Evolutionary conservation across 441 rosid species (phyloP).

Genomic region (Raphanus hybrid): DNA sequence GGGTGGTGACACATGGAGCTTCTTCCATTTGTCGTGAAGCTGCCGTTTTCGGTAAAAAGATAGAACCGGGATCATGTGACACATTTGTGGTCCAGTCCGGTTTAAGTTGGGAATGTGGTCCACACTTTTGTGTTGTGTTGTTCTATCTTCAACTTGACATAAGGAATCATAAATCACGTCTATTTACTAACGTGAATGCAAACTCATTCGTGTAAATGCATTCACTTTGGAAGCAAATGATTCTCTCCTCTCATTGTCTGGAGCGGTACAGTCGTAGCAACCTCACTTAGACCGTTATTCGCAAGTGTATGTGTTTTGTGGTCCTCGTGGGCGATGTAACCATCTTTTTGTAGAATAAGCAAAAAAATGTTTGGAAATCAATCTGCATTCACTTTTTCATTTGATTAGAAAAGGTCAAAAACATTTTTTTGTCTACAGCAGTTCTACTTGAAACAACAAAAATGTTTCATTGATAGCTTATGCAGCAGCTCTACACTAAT

Average conservation of each 20-base stretch:
- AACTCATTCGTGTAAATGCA: not conserved
- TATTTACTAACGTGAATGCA: constrained; percentile 19
- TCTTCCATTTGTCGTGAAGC: constrained; percentile 15
- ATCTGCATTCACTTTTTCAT: not conserved
- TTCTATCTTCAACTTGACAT: too few species aligned
- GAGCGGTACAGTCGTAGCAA: not conserved
- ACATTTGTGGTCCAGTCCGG: constrained; percentile 35
- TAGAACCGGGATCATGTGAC: constrained; percentile 27
- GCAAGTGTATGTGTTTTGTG: not conserved
- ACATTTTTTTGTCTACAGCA: not conserved
- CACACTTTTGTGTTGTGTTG: constrained; percentile 1
- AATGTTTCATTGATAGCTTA: not conserved
- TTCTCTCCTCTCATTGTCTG: constrained; percentile 6
- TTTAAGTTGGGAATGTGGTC: constrained; percentile 37
- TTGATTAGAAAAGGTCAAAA: not conserved
- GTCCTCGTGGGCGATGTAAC: not conserved
- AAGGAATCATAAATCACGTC: constrained; percentile 19
- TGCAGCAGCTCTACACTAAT: not conserved
- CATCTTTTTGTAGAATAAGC: not conserved
- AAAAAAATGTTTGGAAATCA: not conserved
- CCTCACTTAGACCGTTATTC: not conserved
- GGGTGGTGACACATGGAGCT: constrained; percentile 20
- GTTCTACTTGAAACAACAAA: not conserved
- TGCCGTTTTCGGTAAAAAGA: constrained; percentile 33
- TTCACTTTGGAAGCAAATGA: constrained; percentile 5